Evolutionary conservation across 331 rosid species (phyloP), one percentile per base, ranked within the genome.

Genomic region (Rhamnella rubrinervis): DNA sequence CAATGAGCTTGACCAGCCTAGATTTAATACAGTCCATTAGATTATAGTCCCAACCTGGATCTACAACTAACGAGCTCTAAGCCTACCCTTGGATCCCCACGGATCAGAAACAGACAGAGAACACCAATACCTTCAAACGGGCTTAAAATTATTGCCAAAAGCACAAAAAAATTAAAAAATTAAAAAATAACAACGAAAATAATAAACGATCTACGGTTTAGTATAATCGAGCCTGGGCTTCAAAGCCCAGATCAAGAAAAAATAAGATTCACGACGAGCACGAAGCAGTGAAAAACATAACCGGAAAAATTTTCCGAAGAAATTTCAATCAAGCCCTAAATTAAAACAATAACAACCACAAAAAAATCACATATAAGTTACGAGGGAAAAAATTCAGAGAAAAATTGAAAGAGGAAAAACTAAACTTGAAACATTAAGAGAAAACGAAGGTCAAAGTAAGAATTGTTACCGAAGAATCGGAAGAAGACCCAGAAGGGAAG

Each of bases 211-310:
- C 74, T 26, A 60, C 59, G 56, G 55, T 77, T 75, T 44, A 71
- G 71, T 61, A 50, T 3, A 46, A 50, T 38, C 69, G 47, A 76
- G 40, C 51, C 41, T 67, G 75, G 78, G 72, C 78, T 78, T 59
- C 62, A 25, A 18, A 84, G 75, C 80, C 80, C 79, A 83, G 85
- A 80, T 80, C 69, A 56, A 16, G 37, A 25, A 50, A 49, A 37
- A 55, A 20, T 67, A 2, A 6, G 23, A 47, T 26, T 40, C n/a
- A 20, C 26, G 44, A 21, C 2, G 39, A n/a, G 20, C 8, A 35
- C 7, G 4, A 70, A 40, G 12, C 31, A 23, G 51, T 64, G 12
- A 2, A 47, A 71, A 3, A 44, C 11, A 8, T 9, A 44, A 8
- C 13, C 49, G 49, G 15, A 44, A 44, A 11, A 44, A 11, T 44